Percentiles rank a stretch among this genome's conserved stretches.
phyloP scores from a whole-genome alignment of 176 grass and related monocot genomes.

The Typha latifolia region DNA sequence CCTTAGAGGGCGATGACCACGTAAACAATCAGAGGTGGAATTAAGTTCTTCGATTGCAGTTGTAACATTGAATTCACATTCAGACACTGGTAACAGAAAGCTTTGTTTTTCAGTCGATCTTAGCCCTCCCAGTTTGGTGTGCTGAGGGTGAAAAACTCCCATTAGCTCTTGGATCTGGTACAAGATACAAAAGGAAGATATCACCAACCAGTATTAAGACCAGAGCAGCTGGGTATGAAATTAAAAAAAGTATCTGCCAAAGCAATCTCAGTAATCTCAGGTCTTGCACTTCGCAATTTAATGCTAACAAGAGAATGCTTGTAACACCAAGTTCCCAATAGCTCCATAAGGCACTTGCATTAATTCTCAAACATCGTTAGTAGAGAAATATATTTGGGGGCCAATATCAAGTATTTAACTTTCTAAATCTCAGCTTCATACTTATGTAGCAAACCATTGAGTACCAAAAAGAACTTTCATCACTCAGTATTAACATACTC shows the following conservation, averaged over 20 bases:
- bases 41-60: conserved; percentile 64
- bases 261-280: neutral
- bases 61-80: conserved; percentile 94
- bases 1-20: conserved; percentile 49
- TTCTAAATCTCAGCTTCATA: too few relatives aligned
- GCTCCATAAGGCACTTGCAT: too few relatives aligned
- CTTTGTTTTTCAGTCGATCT: conserved; percentile 33
- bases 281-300: too few relatives aligned
- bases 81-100: conserved; percentile 77
- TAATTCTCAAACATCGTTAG: too few relatives aligned
- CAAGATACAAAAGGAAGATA: conserved; percentile 7
- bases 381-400: too few relatives aligned
- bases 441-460: too few relatives aligned
- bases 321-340: too few relatives aligned
- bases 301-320: too few relatives aligned
- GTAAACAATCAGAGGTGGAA: conserved; percentile 37
- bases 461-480: too few relatives aligned
- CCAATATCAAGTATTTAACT: too few relatives aligned
- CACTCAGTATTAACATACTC: too few relatives aligned
- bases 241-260: neutral
- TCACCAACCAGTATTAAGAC: neutral
- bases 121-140: conserved; percentile 45
- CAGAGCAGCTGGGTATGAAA: neutral
- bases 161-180: conserved; percentile 83
- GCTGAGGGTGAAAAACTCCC: conserved; percentile 33